phyloP scores from a whole-genome alignment of 2,329 filamentous ascomycete species.

The Colletotrichum simmondsii region DNA sequence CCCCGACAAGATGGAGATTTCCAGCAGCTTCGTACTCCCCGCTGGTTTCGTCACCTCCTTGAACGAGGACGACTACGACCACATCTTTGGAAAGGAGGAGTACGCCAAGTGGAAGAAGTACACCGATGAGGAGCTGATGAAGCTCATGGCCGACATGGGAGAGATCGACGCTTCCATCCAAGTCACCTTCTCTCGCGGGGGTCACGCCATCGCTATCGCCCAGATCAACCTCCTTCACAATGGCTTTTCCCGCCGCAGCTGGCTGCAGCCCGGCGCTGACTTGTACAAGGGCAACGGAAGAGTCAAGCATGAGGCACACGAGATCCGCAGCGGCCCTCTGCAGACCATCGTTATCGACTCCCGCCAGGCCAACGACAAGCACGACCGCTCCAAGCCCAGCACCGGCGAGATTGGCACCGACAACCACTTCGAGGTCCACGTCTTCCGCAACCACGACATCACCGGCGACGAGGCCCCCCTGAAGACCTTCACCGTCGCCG shows the following conservation, averaged over 20 bases:
- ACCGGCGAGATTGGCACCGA: slow-evolving; percentile 12
- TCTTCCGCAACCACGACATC: slow-evolving; percentile 1
- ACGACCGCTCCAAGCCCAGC: slow-evolving; percentile 16
- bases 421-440: slow-evolving; percentile 9
- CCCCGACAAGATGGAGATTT: slow-evolving; percentile 22
- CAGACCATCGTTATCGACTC: slow-evolving; percentile 34
- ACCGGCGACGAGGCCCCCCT: slow-evolving; percentile 3
- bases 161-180: slow-evolving; percentile 14
- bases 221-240: slow-evolving; percentile 9
- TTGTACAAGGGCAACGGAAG: slow-evolving; percentile 29
- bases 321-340: slow-evolving; percentile 9
- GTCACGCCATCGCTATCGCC: slow-evolving; percentile 1
- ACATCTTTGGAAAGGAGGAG: slow-evolving; percentile 9
- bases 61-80: slow-evolving; percentile 3
- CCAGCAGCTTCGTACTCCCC: slow-evolving; percentile 8
- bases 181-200: slow-evolving; percentile 4
- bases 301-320: slow-evolving; percentile 25
- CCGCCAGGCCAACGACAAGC: slow-evolving; percentile 26
- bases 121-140: slow-evolving; percentile 5
- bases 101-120: slow-evolving; percentile 1
- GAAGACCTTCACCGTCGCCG: slow-evolving; percentile 1
- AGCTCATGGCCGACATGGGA: neutral
- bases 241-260: slow-evolving; percentile 12
- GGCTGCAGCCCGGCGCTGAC: slow-evolving; percentile 14
- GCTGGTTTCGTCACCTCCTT: slow-evolving; percentile 8